Conservation (phyloP, 306 rosid species). For the Trichosanthes cucumerina region DNA sequence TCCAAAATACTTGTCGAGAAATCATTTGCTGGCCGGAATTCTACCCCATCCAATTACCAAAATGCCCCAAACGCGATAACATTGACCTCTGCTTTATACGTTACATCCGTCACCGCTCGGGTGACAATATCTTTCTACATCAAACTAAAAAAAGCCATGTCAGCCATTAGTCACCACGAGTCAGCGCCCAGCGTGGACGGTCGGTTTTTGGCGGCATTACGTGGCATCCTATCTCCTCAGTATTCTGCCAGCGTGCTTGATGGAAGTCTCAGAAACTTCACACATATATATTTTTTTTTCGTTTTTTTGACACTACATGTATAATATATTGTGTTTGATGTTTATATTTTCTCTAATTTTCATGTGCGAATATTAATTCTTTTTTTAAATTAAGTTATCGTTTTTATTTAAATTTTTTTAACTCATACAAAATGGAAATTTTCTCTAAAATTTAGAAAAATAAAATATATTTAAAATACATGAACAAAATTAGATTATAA, state of each 20-base stretch:
- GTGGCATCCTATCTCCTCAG: background rate
- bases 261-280: background rate
- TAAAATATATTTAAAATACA: background rate
- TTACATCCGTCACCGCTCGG: background rate
- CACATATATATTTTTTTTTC: background rate
- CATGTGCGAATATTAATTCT: background rate
- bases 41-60: constrained; percentile 15
- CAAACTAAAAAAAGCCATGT: background rate
- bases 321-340: too few relatives aligned
- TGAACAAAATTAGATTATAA: background rate
- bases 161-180: background rate
- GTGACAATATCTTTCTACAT: background rate
- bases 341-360: background rate
- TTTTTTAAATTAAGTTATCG: background rate
- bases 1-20: constrained; percentile 52
- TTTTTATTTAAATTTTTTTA: background rate
- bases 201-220: constrained; percentile 20
- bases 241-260: constrained; percentile 22
- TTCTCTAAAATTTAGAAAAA: background rate
- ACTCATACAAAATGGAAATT: background rate
- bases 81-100: background rate
- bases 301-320: too few relatives aligned
- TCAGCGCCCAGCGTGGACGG: constrained; percentile 11
- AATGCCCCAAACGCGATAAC: background rate
- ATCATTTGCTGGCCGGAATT: constrained; percentile 31